These are phyloP conservation scores for Chenopodium berlandieri DNA, from an alignment of 148 eudicot genomes.

Conservation along the genomic window DNA sequence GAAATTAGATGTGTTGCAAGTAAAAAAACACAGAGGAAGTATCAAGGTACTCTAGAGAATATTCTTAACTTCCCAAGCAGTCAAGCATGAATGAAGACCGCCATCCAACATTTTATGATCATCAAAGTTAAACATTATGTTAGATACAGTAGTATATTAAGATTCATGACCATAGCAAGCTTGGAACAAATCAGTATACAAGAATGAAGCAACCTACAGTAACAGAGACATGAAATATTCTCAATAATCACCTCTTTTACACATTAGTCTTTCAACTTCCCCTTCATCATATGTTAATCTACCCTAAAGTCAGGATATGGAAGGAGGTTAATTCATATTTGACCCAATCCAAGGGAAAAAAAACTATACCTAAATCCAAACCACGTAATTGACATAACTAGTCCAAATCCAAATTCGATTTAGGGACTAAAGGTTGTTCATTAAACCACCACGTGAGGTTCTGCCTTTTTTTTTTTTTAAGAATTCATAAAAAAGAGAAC, in stretches of 20 bases:
- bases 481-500: too few species aligned
- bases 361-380: not conserved
- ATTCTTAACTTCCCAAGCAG: not conserved
- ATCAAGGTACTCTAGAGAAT: too few species aligned
- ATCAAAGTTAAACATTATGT: not conserved
- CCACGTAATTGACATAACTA: not conserved
- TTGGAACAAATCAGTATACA: not conserved
- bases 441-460: too few species aligned
- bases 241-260: not conserved
- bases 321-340: not conserved
- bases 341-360: not conserved
- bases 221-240: not conserved
- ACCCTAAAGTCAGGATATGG: not conserved
- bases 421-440: not conserved
- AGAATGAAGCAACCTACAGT: not conserved
- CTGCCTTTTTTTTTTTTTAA: too few species aligned
- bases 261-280: not conserved
- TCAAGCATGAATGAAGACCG: not conserved
- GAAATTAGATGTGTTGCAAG: too few species aligned
- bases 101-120: not conserved
- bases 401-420: not conserved
- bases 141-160: too few species aligned
- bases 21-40: too few species aligned
- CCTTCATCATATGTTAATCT: not conserved
- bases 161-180: not conserved